Evolutionary conservation across 2,329 filamentous ascomycete genomes (phyloP).

Genomic region (Pyrenochaeta sp.): DNA sequence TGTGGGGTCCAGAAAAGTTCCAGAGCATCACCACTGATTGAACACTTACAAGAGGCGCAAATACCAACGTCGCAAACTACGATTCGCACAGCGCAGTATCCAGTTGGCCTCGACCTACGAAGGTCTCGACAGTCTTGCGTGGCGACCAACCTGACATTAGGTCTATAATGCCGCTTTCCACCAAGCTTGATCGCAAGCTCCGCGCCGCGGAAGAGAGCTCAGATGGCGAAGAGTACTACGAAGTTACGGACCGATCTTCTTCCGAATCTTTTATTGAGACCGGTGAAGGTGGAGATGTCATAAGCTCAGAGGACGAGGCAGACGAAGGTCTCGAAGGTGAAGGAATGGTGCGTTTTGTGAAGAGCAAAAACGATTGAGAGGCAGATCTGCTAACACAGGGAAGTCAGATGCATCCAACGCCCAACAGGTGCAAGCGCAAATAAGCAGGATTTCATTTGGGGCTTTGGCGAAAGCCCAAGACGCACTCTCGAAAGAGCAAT

Average conservation of each 20-base stretch:
- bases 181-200: conserved; percentile 47
- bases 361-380: neutral
- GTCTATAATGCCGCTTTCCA: conserved; percentile 43
- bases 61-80: neutral
- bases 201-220: conserved; percentile 48
- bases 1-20: conserved; percentile 28
- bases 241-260: conserved; percentile 51
- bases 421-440: conserved; percentile 53
- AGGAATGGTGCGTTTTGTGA: conserved; percentile 29
- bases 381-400: conserved; percentile 13
- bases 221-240: conserved; percentile 50
- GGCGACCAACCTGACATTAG: neutral
- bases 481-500: conserved; percentile 59
- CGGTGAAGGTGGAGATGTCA: conserved; percentile 43
- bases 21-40: neutral
- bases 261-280: conserved; percentile 52
- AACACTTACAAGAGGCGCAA: neutral
- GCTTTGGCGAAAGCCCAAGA: conserved; percentile 88
- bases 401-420: conserved; percentile 49
- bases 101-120: neutral
- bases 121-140: neutral
- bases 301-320: conserved; percentile 46
- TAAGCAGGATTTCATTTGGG: conserved; percentile 80
- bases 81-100: neutral
- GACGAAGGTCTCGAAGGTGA: conserved; percentile 38